Conservation (phyloP, 352 stramenopile genomes). For the Phytopythium cucurbitacearum region DNA sequence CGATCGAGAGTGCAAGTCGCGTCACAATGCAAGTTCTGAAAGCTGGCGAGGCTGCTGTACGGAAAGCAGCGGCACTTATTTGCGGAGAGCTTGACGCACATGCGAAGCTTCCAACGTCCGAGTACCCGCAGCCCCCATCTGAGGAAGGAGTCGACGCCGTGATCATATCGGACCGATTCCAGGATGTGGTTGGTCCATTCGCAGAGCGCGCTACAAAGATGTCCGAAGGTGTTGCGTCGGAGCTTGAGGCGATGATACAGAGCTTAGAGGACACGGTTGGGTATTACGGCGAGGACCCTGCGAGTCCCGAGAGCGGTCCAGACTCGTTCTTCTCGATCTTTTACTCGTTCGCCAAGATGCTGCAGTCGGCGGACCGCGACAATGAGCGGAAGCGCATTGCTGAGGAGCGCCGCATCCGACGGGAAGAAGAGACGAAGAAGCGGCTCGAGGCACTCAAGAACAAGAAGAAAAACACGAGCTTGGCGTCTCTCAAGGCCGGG, state of each 20-base stretch:
- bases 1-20: constrained; percentile 69
- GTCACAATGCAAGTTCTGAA: constrained; percentile 77
- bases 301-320: constrained; percentile 60
- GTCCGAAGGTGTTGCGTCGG: constrained; percentile 47
- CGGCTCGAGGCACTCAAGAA: constrained; percentile 74
- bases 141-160: constrained; percentile 18
- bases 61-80: constrained; percentile 67
- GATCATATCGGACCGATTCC: constrained; percentile 63
- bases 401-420: constrained; percentile 67
- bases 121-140: constrained; percentile 25
- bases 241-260: constrained; percentile 60
- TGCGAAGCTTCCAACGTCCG: constrained; percentile 41
- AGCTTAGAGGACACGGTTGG: constrained; percentile 60
- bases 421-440: constrained; percentile 78
- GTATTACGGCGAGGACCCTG: constrained; percentile 74
- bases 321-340: constrained; percentile 86
- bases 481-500: constrained; percentile 69
- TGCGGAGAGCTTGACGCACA: constrained; percentile 68
- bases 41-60: constrained; percentile 64
- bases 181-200: constrained; percentile 73
- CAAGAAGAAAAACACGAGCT: constrained; percentile 70
- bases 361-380: constrained; percentile 75
- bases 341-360: constrained; percentile 78
- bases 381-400: constrained; percentile 83
- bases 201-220: constrained; percentile 57